phyloP scores from a whole-genome alignment of 495 filamentous ascomycete species.

The Lepidopterella palustris region DNA sequence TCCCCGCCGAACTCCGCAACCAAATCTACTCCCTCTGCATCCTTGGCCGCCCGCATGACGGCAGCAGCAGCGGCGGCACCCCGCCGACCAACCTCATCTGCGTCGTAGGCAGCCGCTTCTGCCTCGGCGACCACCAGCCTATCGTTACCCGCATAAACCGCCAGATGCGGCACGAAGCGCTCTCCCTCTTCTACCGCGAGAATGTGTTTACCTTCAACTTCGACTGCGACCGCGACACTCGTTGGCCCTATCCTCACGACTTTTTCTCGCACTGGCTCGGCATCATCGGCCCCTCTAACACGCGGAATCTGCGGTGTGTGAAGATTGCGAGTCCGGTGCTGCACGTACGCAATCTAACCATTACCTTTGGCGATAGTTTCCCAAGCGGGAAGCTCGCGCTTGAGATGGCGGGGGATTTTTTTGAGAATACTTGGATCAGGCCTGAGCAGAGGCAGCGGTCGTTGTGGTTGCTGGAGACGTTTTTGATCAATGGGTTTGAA shows the following conservation, averaged over 20 bases:
- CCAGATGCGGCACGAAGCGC: neutral
- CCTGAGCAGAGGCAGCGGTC: neutral
- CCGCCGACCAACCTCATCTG: neutral
- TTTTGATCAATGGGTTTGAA: neutral
- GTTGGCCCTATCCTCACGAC: neutral
- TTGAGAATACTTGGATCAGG: neutral
- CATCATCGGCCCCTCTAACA: neutral
- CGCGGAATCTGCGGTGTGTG: neutral
- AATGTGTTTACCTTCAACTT: neutral
- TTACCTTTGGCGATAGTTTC: neutral
- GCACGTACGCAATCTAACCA: neutral
- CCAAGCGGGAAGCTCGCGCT: neutral
- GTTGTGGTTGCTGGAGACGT: neutral
- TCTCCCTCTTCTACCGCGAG: neutral
- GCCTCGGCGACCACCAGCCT: neutral
- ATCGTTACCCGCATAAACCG: neutral
- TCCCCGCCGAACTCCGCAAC: neutral
- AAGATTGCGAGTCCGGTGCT: neutral
- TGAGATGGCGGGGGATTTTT: neutral
- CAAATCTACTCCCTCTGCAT: neutral
- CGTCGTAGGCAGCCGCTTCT: neutral
- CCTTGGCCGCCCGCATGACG: neutral
- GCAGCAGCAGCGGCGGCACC: neutral
- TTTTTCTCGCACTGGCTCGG: neutral
- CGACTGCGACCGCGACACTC: neutral